Evolutionary conservation across 2,329 filamentous ascomycete species (phyloP).

Genomic region (Chalara sp.): DNA sequence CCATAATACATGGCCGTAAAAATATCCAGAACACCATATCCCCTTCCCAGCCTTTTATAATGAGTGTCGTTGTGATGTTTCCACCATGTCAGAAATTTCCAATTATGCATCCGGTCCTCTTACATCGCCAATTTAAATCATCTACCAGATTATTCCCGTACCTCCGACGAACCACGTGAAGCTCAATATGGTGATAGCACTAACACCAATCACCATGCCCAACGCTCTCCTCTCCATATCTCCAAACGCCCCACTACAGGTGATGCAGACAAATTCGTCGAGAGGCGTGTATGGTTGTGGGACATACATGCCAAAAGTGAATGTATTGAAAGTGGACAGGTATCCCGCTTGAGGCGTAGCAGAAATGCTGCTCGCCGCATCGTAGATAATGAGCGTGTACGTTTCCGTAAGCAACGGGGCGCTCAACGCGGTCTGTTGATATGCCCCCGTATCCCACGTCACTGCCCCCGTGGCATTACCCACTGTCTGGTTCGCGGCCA

Average conservation of each 20-base stretch:
- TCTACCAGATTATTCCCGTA: conserved; percentile 24
- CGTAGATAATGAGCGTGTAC: conserved; percentile 57
- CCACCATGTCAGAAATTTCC: background rate
- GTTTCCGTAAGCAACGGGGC: conserved; percentile 43
- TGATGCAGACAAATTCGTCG: conserved; percentile 47
- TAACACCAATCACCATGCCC: conserved; percentile 46
- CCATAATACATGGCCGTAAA: conserved; percentile 2
- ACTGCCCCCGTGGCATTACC: conserved; percentile 40
- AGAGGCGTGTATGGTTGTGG: conserved; percentile 44
- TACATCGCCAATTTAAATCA: background rate
- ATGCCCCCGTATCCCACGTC: conserved; percentile 51
- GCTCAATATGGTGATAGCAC: conserved; percentile 47
- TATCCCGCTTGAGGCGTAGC: conserved; percentile 50
- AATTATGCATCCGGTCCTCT: background rate
- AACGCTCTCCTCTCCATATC: conserved; percentile 41
- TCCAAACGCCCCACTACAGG: conserved; percentile 46
- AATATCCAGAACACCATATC: conserved; percentile 13
- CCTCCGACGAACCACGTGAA: conserved; percentile 61
- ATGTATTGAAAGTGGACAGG: conserved; percentile 39
- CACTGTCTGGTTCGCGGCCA: conserved; percentile 58
- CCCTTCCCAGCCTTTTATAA: background rate
- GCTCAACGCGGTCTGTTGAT: conserved; percentile 35
- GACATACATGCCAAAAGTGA: conserved; percentile 53
- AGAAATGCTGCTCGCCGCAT: conserved; percentile 45
- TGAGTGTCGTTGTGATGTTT: too few species aligned